A percentile compares a stretch with the other conserved stretches of the same genome.
phyloP scores from a whole-genome alignment of 176 grass and related monocot species.

The Pontederia paniculata region DNA sequence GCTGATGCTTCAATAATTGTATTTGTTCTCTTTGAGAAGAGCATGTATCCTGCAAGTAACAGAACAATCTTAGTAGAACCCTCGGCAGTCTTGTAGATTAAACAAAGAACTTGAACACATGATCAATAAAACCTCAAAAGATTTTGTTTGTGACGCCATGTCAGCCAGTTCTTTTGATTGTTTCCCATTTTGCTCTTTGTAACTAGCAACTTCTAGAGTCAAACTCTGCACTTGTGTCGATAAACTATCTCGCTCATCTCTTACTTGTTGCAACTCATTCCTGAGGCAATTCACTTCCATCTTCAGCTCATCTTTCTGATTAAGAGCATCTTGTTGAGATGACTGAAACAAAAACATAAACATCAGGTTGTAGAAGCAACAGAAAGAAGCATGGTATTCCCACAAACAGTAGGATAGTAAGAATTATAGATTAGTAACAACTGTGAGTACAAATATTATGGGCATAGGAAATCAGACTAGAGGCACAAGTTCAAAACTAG shows the following conservation, averaged over 20 bases:
- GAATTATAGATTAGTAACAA: no score
- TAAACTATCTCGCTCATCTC: conserved; percentile 14
- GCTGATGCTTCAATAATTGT: conserved; percentile 31
- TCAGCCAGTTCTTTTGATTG: conserved; percentile 8
- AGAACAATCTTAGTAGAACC: neutral
- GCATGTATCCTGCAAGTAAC: conserved; percentile 29
- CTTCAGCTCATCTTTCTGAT: conserved; percentile 19
- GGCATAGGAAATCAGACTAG: no score
- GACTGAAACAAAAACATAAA: conserved; percentile 5
- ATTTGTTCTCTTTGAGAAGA: conserved; percentile 38
- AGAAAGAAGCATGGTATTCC: no score
- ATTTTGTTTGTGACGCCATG: neutral
- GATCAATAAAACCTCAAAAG: neutral
- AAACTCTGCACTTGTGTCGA: conserved; percentile 12
- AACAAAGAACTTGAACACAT: neutral
- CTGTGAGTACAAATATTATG: no score
- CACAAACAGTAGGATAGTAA: no score
- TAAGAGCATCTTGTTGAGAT: conserved; percentile 16
- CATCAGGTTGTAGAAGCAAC: neutral
- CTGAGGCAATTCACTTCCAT: conserved; percentile 18
- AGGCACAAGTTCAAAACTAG: no score
- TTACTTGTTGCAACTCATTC: conserved; percentile 18
- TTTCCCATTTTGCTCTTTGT: conserved; percentile 11
- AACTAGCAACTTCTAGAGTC: conserved; percentile 2
- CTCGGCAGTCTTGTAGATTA: neutral